Evolutionary conservation across 179 eudicot genomes (phyloP), one percentile per base, ranked within the genome.

Genomic region (Patellifolia procumbens): DNA sequence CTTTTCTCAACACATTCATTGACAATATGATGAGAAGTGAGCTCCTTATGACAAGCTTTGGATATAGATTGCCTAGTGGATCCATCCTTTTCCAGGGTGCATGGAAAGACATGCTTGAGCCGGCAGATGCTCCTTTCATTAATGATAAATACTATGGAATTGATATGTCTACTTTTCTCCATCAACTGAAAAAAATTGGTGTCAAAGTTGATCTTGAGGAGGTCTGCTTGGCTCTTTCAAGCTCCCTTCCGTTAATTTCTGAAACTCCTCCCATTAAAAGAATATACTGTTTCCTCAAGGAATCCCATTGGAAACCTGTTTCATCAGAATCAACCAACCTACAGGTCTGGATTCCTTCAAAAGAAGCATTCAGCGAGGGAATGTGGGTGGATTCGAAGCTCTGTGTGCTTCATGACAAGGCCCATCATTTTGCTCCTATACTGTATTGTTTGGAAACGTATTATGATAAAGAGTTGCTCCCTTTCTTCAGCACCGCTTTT

Each of bases 41-140:
- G 72, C 76, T 81, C 66, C 76, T 82, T 13, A 84, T 75, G 76
- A 86, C 84, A 26, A 83, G 82, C 73, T 46, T 59, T 71, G 89
- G 89, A 6, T 82, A 74, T 60, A 77, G 65, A 73, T 39, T 77
- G 20, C 87, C 85, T 15, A 73, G 72, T 20, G 64, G 80, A 20
- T 74, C 76, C 42, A 58, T 84, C 17, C 78, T 84, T 46, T 78
- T 79, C 32, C 62, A 81, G 55, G 42, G 76, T 35, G 51, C 74
- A 62, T 86, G 84, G 89, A 76, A 45, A 11, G 74, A 63, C 37
- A 46, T 48, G 68, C 79, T 86, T 48, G 85, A 86, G 67, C 74
- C 39, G 45, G 16, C 51, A 56, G 89, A 84, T 78, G 87, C 85
- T 19, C 77, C 85, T 17, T 81, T 84, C 69, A 70, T 86, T 22